phyloP scores from a whole-genome alignment of 768 basidiomycete genomes.

The Boletus patriciae region DNA sequence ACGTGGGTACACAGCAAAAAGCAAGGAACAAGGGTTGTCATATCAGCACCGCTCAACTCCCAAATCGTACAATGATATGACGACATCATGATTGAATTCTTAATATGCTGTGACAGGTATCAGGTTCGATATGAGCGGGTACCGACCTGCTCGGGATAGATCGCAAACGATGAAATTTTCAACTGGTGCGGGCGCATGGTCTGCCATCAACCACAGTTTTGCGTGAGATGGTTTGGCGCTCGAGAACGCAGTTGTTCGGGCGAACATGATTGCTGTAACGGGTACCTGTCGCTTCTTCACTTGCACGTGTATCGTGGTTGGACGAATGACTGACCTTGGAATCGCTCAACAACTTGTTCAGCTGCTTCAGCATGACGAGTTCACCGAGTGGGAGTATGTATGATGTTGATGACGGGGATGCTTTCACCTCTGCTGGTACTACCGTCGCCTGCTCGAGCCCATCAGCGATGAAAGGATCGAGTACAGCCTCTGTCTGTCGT shows the following conservation, averaged over 20 bases:
- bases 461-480: background rate
- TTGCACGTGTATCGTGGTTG: background rate
- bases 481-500: background rate
- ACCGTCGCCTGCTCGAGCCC: background rate
- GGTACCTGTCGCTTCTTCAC: background rate
- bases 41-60: background rate
- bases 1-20: background rate
- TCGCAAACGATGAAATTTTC: background rate
- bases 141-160: background rate
- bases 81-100: background rate
- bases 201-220: background rate
- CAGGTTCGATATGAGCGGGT: conserved; percentile 1
- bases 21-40: background rate
- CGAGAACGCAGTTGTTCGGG: background rate
- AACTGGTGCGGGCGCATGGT: background rate
- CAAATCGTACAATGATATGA: background rate
- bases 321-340: background rate
- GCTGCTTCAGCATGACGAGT: background rate
- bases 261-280: background rate
- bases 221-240: background rate
- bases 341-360: background rate
- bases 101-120: background rate
- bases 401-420: background rate
- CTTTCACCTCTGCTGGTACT: no score
- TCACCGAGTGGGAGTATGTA: background rate